Evolutionary conservation across 2,329 filamentous ascomycete genomes (phyloP), one percentile per base, ranked within the genome.

Genomic region (Verticillium klebahnii): DNA sequence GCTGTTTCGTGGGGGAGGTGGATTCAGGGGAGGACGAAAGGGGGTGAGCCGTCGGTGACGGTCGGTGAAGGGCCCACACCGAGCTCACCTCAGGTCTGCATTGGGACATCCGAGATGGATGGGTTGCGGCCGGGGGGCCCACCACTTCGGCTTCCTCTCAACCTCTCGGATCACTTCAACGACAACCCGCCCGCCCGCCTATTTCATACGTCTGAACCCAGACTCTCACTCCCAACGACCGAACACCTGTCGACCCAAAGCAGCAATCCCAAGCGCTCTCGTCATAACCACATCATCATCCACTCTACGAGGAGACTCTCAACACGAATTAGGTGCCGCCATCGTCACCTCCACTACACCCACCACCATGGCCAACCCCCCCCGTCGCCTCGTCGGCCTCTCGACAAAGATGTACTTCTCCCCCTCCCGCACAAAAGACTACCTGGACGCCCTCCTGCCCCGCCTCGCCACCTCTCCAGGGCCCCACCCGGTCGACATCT

Each of bases 341-440:
- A 56, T n/a, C 54, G 12, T 17, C 29, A 32, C 54, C 32, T 32
- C n/a, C 25, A 32, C 12, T 14, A 11, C 31, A 45, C 25, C 5
- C 14, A 56, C 5, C 14, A 56, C 37, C 19, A 64, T 64, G 62
- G 34, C 60, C 14, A n/a, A 23, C 25, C 45, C 58, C 58, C 39
- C 57, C 9, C 52, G 56, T 56, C 85, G 85, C 69, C 87, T 93
- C 64, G 81, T 93, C 63, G 89, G 90, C 73, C 87, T 92, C 66
- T 90, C 87, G 56, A 85, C 89, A 45, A 93, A 93, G 70, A 90
- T 92, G 85, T 93, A 93, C 82, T 93, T 93, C 76, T 85, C 88
- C 64, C 82, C 88, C 9, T 75, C 82, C 12, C 80, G 82, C 64
- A 93, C 90, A 1, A 76, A 81, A 56, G 70, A 80, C 61, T 89